Base-by-base conservation (phyloP, 2,329 filamentous ascomycete species). In the Dactylellina sp. region DNA sequence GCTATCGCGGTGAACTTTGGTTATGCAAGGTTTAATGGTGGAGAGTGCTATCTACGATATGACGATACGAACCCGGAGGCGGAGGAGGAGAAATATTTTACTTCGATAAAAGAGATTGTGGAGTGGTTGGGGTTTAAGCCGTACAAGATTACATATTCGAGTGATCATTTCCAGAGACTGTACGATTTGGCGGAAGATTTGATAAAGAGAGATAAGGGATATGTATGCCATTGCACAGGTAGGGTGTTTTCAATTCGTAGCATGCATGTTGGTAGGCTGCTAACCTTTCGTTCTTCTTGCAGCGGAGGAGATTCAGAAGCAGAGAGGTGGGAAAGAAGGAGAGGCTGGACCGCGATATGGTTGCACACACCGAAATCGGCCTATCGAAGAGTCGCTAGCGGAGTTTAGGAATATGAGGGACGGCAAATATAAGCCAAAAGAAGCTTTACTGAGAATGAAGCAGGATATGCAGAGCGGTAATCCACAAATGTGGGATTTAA, bases 1-100 rank as follows among this genome's bases (percentile, higher is more conserved):
- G 94, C 95, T 20, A 97, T 98, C 81, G 90, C 92, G 0, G 88
- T 98, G 81, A 97, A 98, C 82, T 98, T 98, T 82, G 94, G 94
- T 5, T 98, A 97, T 80, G 94, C 95, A 12, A 88, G 87, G 79
- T 89, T 89, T 79, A 91, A 96, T 80, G 90, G 90, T 37, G 94
- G 94, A 70, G 84, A 89, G 75, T 91, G 88, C 81, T 89, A 90
- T 79, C 82, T 93, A 75, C 86, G 94, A 78, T 97, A 91, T 81
- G 95, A 98, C 80, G 95, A 98, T 79, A 98, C 95, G 12, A 98
- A 98, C 81, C 95, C 95, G 0, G 92, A 93, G 76, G 91, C 91
- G 50, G 95, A 98, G 81, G 91, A 97, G 80, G 91, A 96, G 81
- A 86, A 89, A 70, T 98, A 93, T 82, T 96, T 96, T 80, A 87